Evolutionary conservation across 73 alveolate species (phyloP).

Genomic region (Breviolum minutum): DNA sequence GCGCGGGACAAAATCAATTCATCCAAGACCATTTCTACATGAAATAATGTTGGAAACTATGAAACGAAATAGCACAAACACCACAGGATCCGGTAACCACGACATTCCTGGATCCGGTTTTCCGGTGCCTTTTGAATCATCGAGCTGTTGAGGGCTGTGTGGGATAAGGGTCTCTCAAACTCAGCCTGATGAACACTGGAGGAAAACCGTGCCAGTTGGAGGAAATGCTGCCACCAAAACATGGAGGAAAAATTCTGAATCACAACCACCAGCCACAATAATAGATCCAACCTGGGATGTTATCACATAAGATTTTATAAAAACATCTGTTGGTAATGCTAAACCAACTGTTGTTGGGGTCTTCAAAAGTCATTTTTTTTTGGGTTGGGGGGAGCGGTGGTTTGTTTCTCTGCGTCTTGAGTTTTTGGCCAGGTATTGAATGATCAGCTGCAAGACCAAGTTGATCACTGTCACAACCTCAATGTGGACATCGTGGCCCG

Average conservation of each 20-base stretch:
- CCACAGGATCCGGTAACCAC: not conserved
- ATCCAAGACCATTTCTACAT: too few relatives aligned
- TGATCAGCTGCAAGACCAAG: constrained; percentile 61
- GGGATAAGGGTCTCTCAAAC: constrained; percentile 80
- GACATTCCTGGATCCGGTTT: too few relatives aligned
- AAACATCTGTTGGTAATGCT: too few relatives aligned
- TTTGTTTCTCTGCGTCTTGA: not conserved
- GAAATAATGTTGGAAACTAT: not conserved
- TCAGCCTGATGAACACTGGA: constrained; percentile 6
- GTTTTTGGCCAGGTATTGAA: not conserved
- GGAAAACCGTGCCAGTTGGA: not conserved
- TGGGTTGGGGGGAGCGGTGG: not conserved
- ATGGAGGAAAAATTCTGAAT: not conserved
- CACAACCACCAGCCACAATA: too few relatives aligned
- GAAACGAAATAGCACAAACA: not conserved
- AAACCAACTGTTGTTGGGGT: too few relatives aligned
- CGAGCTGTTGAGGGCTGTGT: constrained; percentile 85
- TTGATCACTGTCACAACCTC: constrained; percentile 88
- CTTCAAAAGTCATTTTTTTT: too few relatives aligned
- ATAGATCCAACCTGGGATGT: not conserved
- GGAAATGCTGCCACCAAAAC: not conserved
- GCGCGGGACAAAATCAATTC: too few relatives aligned
- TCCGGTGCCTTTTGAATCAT: constrained; percentile 83
- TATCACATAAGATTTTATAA: too few relatives aligned
- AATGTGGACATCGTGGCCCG: not conserved